phyloP scores from a whole-genome alignment of 768 basidiomycete species.

The Boletus tylopilopsis region DNA sequence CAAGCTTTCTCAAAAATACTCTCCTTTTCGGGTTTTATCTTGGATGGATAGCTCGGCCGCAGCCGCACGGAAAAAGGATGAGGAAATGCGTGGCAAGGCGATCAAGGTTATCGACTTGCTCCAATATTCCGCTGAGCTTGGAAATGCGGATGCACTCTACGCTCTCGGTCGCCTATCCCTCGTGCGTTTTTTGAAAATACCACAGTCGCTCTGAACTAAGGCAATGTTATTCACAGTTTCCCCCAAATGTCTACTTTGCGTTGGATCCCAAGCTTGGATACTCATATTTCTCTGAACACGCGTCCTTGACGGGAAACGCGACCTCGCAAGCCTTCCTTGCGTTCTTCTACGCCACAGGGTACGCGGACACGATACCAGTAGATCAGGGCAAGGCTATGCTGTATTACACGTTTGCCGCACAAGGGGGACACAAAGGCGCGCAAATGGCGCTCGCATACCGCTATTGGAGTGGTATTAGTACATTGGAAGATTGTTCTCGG shows the following conservation, averaged over 20 bases:
- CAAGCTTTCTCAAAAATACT: constrained; percentile 62
- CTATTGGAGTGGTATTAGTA: constrained; percentile 94
- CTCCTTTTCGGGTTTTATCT: constrained; percentile 43
- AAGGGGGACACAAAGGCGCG: constrained; percentile 81
- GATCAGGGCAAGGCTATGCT: constrained; percentile 83
- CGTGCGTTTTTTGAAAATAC: constrained; percentile 37
- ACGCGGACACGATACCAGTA: constrained; percentile 55
- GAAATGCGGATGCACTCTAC: constrained; percentile 70
- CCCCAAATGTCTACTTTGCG: constrained; percentile 64
- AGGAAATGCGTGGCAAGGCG: constrained; percentile 65
- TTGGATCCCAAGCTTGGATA: constrained; percentile 61
- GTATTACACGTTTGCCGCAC: constrained; percentile 91
- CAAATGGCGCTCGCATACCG: constrained; percentile 93
- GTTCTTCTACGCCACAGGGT: constrained; percentile 89
- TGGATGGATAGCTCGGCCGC: constrained; percentile 38
- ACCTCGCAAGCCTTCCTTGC: constrained; percentile 82
- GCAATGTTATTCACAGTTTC: constrained; percentile 45
- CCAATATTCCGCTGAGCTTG: constrained; percentile 77
- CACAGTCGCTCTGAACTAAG: background rate
- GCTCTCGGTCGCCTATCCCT: constrained; percentile 63
- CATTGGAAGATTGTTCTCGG: constrained; percentile 77
- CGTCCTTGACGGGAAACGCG: constrained; percentile 71
- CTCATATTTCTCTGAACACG: constrained; percentile 60
- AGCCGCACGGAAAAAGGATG: constrained; percentile 53
- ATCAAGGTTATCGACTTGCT: constrained; percentile 80